Evolutionary conservation across 2,329 filamentous ascomycete genomes (phyloP), one percentile per base, ranked within the genome.

Genomic region (Fusarium sp.): DNA sequence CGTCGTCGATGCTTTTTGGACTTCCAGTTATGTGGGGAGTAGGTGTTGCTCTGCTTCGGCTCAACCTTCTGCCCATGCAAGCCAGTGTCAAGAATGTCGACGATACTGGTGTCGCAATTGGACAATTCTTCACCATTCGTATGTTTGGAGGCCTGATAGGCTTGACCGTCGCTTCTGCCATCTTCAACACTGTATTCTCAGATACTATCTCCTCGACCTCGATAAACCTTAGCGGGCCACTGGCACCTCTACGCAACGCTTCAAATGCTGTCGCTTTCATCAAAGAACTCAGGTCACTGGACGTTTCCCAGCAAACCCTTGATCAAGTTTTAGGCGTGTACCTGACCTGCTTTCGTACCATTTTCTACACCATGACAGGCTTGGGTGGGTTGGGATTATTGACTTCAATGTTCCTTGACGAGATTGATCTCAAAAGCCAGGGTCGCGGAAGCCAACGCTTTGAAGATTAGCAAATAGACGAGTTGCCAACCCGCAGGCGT

Each of bases 121-220:
- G 61, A 1, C 61, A 63, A 13, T 63, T 63, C 5, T 37, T 35
- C 18, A 63, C 58, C 1, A 57, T 63, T 4, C 42, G 49, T 6
- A 63, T 63, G 61, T 31, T 63, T 5, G 61, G 61, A 5, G 61
- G 61, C 1, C 16, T 63, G n/a, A 29, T 63, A 1, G 58, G 58
- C 0, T 26, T 63, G 12, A 63, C 61, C 8, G 15, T 63, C 8
- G 58, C 49, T 1, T 63, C 61, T 4, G 37, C 61, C 3, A 63
- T 63, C 4, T 63, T 63, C 18, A 63, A 63, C 7, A 63, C 61
- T 7, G 49, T 63, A 0, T 63, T 64, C 15, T 24, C 43, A 23
- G 50, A 24, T 5, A n/a, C 52, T 4, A 46, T 64, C 7, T 2
- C 9, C 3, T 64, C 52, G 15, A 52, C 15, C 13, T 26, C 59